These are phyloP conservation scores for Mesembryanthemum crystallinum DNA, from an alignment of 148 eudicot genomes.

Conservation along the genomic window DNA sequence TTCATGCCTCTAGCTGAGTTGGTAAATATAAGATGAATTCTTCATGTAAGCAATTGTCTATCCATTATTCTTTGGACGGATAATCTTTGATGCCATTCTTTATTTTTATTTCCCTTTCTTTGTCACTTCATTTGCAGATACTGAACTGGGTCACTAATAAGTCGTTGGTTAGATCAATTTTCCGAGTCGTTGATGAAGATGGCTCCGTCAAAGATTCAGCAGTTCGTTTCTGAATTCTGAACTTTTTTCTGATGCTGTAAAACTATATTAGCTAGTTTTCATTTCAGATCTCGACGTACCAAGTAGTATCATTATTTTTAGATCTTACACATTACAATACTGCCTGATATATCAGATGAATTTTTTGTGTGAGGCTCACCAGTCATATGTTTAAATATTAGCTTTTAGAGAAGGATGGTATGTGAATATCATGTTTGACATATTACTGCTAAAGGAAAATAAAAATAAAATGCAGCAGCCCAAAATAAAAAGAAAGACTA, in stretches of 20 bases:
- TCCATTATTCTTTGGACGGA: constrained; percentile 16
- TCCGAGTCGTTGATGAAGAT: constrained; percentile 78
- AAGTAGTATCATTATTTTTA: not conserved
- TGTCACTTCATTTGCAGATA: constrained; percentile 48
- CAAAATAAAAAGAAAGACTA: not conserved
- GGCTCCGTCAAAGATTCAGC: constrained; percentile 89
- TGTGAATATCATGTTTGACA: too few species aligned
- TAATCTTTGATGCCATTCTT: constrained; percentile 13
- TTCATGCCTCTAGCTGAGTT: constrained; percentile 74
- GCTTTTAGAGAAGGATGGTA: not conserved
- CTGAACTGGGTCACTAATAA: constrained; percentile 53
- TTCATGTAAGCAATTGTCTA: constrained; percentile 23
- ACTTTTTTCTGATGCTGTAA: not conserved
- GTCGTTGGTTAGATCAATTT: constrained; percentile 58
- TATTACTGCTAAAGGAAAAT: not conserved
- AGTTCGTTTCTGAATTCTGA: constrained; percentile 39
- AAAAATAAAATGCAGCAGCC: not conserved
- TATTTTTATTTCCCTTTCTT: constrained; percentile 10
- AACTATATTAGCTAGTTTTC: not conserved
- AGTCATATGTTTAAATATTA: too few species aligned
- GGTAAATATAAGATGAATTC: constrained; percentile 38
- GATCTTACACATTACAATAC: not conserved
- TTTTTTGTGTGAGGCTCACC: not conserved
- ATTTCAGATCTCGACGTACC: not conserved
- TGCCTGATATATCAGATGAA: too few species aligned